Evolutionary conservation across 306 rosid genomes (phyloP).

Genomic region (Rubus parviflorus): DNA sequence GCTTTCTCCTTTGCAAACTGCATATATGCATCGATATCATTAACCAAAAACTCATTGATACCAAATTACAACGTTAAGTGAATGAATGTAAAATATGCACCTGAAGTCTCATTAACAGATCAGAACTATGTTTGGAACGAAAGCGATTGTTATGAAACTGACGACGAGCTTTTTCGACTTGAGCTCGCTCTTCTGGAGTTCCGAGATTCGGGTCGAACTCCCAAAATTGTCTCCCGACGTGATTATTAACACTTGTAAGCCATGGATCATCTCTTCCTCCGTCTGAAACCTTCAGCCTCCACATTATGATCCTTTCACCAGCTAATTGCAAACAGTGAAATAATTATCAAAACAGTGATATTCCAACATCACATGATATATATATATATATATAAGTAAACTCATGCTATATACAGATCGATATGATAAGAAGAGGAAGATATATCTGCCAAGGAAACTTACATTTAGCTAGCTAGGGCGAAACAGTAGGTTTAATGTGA

Average conservation of each 20-base stretch:
- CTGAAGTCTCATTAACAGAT: slow-evolving; percentile 72
- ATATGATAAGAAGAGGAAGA: too few relatives aligned
- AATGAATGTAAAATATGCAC: slow-evolving; percentile 15
- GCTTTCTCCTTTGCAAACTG: slow-evolving; percentile 53
- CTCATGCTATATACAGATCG: too few relatives aligned
- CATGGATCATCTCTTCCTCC: slow-evolving; percentile 29
- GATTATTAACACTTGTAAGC: slow-evolving; percentile 47
- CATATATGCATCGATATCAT: background rate
- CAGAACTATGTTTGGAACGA: slow-evolving; percentile 54
- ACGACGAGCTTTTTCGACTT: slow-evolving; percentile 37
- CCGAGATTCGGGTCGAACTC: slow-evolving; percentile 55
- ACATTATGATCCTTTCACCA: slow-evolving; percentile 33
- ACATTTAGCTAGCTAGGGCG: background rate
- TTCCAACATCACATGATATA: too few relatives aligned
- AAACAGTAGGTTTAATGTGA: background rate
- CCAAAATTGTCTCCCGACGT: slow-evolving; percentile 74
- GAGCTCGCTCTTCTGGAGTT: slow-evolving; percentile 37
- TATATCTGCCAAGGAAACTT: too few relatives aligned
- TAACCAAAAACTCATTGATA: too few relatives aligned
- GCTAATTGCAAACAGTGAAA: too few relatives aligned
- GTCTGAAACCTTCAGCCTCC: slow-evolving; percentile 59
- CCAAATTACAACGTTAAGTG: too few relatives aligned
- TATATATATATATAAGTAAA: too few relatives aligned
- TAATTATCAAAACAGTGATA: too few relatives aligned
- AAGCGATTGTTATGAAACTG: slow-evolving; percentile 51